Evolutionary conservation across 257 asterid species (phyloP), one percentile per base, ranked within the genome.

Genomic region (Solanum lignicaule): DNA sequence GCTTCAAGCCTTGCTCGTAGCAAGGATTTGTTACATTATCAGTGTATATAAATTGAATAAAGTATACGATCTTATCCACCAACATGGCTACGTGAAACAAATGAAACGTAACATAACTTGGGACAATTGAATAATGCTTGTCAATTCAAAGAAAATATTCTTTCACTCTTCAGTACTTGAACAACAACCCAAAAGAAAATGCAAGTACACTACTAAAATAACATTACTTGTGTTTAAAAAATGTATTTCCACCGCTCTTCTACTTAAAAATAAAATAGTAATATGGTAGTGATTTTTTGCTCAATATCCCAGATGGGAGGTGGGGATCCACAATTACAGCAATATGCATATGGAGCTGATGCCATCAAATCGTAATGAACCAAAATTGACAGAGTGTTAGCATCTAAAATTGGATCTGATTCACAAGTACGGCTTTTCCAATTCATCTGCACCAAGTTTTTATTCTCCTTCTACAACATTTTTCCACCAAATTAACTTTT

Each of bases 381-480:
- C 62, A 66, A 39, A 85, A 60, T 86, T 66, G 88, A 78, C 86
- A 60, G 72, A 7, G 83, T 65, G 75, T 83, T 41, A 7, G 82
- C 73, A 79, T 60, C 68, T 38, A 18, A 35, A 62, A 65, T 81
- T 83, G 62, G 83, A 87, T 79, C 89, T 79, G 81, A 87, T 79
- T 72, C 88, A 36, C 86, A 29, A 6, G 66, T 84, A 81, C 87
- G 52, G 84, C 18, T 18, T 15, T 31, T 76, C 74, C 78, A 46
- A 27, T 85, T 55, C 88, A 87, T 89, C 87, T 89, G 87, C 90
- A 88, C 84, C 91, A 35, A 69, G 83, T 76, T 90, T 84, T 90
- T 52, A 89, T 87, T 89, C 90, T 92, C 90, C 92, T 91, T 90
- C 62, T 83, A 85, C 90, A 86, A 86, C 73, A 87, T 87, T 83